Conservation (phyloP, 176 grass and related monocot species). For the Carex scoparia region DNA sequence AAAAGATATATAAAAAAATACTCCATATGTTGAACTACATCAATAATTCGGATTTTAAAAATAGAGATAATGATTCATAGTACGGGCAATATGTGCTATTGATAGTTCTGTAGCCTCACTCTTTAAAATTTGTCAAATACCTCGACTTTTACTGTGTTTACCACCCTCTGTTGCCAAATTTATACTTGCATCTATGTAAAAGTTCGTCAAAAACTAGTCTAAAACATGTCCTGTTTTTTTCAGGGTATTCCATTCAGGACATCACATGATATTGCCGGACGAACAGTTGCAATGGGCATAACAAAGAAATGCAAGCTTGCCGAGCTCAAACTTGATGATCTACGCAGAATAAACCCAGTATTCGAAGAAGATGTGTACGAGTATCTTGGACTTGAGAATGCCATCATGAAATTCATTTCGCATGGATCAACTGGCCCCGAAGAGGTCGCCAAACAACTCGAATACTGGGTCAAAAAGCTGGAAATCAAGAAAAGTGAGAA, state of each 20-base stretch:
- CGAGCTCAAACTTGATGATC: slow-evolving; percentile 60
- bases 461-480: slow-evolving; percentile 58
- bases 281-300: slow-evolving; percentile 69
- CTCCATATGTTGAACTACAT: too few relatives aligned
- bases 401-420: slow-evolving; percentile 85
- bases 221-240: background rate
- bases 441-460: slow-evolving; percentile 67
- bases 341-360: slow-evolving; percentile 55
- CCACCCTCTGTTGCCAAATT: background rate
- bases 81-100: too few relatives aligned
- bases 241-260: slow-evolving; percentile 90
- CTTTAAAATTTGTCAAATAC: background rate
- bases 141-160: background rate
- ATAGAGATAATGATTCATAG: too few relatives aligned
- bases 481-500: slow-evolving; percentile 33
- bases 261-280: slow-evolving; percentile 90
- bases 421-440: slow-evolving; percentile 79
- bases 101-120: too few relatives aligned
- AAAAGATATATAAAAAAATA: too few relatives aligned
- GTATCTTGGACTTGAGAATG: slow-evolving; percentile 75
- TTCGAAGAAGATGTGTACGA: slow-evolving; percentile 75
- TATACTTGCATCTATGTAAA: background rate
- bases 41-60: too few relatives aligned
- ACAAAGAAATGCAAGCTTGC: slow-evolving; percentile 70
- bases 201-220: background rate